Conservation (phyloP, 306 rosid species). For the Cucumis hystrix region DNA sequence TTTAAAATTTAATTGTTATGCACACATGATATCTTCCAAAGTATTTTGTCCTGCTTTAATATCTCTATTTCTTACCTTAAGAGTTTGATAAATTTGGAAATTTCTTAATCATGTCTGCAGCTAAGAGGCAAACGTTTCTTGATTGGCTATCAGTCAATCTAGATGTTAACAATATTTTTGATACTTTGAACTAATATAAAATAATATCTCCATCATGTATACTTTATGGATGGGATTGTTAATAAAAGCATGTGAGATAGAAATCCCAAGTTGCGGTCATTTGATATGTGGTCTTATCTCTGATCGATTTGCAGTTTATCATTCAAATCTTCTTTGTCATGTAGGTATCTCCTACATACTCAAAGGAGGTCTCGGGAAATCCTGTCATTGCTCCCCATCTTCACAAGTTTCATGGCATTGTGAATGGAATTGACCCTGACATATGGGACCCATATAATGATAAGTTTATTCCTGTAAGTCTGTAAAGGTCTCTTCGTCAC, state of each 20-base stretch:
- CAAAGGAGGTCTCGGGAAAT: conserved; percentile 75
- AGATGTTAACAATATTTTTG: background rate
- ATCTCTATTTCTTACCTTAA: background rate
- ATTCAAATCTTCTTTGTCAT: conserved; percentile 6
- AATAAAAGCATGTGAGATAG: background rate
- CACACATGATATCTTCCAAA: background rate
- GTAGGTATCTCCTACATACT: conserved; percentile 80
- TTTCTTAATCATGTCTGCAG: background rate
- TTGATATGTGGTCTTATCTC: background rate
- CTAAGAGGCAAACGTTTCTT: background rate
- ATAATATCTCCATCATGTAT: background rate
- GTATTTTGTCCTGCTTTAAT: background rate
- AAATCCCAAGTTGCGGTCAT: background rate
- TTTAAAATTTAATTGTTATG: background rate
- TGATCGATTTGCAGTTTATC: background rate
- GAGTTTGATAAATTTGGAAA: background rate
- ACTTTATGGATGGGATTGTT: background rate
- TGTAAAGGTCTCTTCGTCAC: background rate
- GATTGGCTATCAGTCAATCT: background rate
- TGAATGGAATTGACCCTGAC: conserved; percentile 94
- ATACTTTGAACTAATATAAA: background rate
- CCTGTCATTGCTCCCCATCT: conserved; percentile 56
- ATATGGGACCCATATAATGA: conserved; percentile 93
- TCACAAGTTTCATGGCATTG: conserved; percentile 84
- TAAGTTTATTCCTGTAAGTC: conserved; percentile 76